Evolutionary conservation across 2,329 filamentous ascomycete species (phyloP).

Genomic region (Diaporthe ampelina): DNA sequence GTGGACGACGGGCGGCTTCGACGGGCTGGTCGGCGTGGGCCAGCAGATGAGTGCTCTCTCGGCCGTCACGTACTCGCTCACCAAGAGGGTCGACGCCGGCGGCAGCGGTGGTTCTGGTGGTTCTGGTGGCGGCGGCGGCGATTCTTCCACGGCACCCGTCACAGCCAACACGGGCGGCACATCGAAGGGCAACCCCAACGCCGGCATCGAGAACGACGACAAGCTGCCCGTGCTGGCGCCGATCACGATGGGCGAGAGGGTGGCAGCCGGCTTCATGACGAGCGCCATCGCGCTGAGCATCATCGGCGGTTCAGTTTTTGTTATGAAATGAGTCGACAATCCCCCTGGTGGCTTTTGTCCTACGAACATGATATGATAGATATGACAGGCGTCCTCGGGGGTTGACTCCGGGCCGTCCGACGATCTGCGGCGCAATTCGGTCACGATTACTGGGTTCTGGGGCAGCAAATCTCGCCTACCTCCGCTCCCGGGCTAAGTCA

Average conservation of each 20-base stretch:
- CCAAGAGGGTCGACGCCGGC: slow-evolving; percentile 50
- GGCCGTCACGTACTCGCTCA: slow-evolving; percentile 72
- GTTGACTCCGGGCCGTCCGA: slow-evolving; percentile 26
- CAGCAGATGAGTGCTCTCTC: slow-evolving; percentile 78
- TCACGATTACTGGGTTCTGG: neutral
- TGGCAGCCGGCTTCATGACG: slow-evolving; percentile 70
- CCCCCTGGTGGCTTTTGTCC: slow-evolving; percentile 32
- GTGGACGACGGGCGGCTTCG: slow-evolving; percentile 71
- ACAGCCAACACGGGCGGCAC: slow-evolving; percentile 72
- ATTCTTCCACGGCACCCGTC: slow-evolving; percentile 56
- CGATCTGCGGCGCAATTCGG: neutral
- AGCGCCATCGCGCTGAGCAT: slow-evolving; percentile 63
- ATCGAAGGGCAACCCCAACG: slow-evolving; percentile 64
- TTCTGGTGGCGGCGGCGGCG: slow-evolving; percentile 36
- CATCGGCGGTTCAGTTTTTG: slow-evolving; percentile 64
- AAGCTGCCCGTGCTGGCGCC: slow-evolving; percentile 49
- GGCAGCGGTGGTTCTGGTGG: slow-evolving; percentile 28
- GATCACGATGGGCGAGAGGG: slow-evolving; percentile 65
- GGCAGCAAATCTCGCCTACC: neutral
- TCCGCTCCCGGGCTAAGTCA: neutral
- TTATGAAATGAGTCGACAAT: slow-evolving; percentile 54
- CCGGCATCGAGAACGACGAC: slow-evolving; percentile 53
- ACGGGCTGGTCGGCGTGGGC: slow-evolving; percentile 74
- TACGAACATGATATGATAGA: slow-evolving; percentile 34
- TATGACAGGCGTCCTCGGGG: slow-evolving; percentile 31